A percentile compares a stretch with the other conserved stretches of the same genome.
Evolutionary conservation across 495 filamentous ascomycete genomes (phyloP).

Genomic region (Chlorociboria aeruginascens): DNA sequence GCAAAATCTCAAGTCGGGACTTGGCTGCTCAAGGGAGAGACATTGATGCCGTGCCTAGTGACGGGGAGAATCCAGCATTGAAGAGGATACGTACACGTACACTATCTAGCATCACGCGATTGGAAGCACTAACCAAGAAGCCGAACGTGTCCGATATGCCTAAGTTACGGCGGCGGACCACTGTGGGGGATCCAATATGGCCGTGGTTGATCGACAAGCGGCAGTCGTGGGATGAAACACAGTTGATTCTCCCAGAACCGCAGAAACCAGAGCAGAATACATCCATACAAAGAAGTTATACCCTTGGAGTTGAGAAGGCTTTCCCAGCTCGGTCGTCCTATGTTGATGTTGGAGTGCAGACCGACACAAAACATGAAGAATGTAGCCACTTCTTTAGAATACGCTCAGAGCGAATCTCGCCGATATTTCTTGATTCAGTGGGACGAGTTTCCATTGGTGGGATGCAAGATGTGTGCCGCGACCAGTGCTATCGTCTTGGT

Average conservation of each 20-base stretch:
- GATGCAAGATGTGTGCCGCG: background rate
- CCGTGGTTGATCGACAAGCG: no score
- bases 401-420: background rate
- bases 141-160: no score
- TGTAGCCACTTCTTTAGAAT: background rate
- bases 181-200: no score
- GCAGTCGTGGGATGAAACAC: no score
- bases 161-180: no score
- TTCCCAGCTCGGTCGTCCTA: background rate
- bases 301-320: background rate
- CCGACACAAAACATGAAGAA: background rate
- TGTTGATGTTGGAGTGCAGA: background rate
- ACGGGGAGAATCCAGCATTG: background rate
- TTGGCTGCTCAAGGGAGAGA: background rate
- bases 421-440: background rate
- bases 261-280: no score
- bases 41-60: background rate
- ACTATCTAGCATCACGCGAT: no score
- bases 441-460: background rate
- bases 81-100: background rate
- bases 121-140: no score
- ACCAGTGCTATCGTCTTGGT: background rate
- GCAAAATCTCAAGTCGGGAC: slow-evolving; percentile 24
- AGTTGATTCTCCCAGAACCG: no score
- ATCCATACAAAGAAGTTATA: no score